A percentile compares a stretch with the other conserved stretches of the same genome.
Evolutionary conservation across 768 basidiomycete genomes (phyloP).

Genomic region (Suillus alpinus): DNA sequence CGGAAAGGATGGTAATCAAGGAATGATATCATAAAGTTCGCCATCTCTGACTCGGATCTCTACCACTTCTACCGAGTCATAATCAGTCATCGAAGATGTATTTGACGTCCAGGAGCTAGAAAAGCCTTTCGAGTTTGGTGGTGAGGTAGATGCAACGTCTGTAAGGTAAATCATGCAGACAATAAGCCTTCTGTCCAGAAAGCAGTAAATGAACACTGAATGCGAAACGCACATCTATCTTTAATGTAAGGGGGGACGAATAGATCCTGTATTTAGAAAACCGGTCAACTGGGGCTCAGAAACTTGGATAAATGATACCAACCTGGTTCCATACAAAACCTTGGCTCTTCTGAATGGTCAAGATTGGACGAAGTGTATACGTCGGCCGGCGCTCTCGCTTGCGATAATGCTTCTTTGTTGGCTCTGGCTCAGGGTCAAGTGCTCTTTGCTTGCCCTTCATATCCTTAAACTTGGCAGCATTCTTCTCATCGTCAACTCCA

Average conservation of each 20-base stretch:
- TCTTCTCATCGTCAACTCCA: constrained; percentile 31
- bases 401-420: constrained; percentile 44
- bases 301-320: constrained; percentile 21
- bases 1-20: constrained; percentile 25
- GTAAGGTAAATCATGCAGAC: constrained; percentile 7
- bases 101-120: constrained; percentile 68
- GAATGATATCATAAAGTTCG: constrained; percentile 76
- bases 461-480: constrained; percentile 42
- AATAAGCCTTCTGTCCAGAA: constrained; percentile 13
- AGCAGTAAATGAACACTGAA: constrained; percentile 15
- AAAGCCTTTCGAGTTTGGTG: constrained; percentile 65
- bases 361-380: constrained; percentile 71
- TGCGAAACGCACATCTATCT: constrained; percentile 71
- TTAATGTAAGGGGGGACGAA: constrained; percentile 90
- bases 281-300: background rate
- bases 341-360: constrained; percentile 84
- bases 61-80: constrained; percentile 77
- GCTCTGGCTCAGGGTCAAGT: constrained; percentile 61
- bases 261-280: constrained; percentile 55
- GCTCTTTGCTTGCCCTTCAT: constrained; percentile 82
- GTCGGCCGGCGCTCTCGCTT: constrained; percentile 55
- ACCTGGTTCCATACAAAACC: constrained; percentile 94
- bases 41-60: constrained; percentile 82
- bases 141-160: constrained; percentile 85
- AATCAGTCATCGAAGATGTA: constrained; percentile 65